Conservation (phyloP, 805 yeast genomes). For the Myxozyma sirexii region DNA sequence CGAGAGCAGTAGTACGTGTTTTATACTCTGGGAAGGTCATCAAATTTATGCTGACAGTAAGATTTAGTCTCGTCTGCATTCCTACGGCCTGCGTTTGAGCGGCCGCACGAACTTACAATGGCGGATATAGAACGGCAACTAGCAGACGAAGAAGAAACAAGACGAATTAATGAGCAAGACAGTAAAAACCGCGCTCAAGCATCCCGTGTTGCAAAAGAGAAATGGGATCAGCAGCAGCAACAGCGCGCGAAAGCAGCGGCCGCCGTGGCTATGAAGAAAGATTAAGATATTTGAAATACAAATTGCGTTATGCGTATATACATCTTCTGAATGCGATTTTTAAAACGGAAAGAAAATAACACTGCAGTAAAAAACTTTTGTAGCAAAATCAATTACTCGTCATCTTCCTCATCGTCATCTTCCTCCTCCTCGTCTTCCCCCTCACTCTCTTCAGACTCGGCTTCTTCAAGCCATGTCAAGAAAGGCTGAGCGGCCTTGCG, state of each 20-base stretch:
- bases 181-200: not conserved
- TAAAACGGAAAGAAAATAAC: not conserved
- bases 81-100: conserved; percentile 3
- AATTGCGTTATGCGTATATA: too few relatives aligned
- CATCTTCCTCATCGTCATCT: conserved; percentile 14
- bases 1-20: conserved; percentile 10
- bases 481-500: conserved; percentile 96
- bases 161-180: not conserved
- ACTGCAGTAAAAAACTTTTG: not conserved
- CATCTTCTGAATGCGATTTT: not conserved
- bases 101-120: not conserved
- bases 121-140: conserved; percentile 7
- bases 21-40: not conserved
- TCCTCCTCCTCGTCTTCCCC: conserved; percentile 38
- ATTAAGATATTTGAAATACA: too few relatives aligned
- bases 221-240: conserved; percentile 2
- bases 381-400: not conserved
- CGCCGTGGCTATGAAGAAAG: not conserved
- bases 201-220: not conserved
- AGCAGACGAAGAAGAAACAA: conserved; percentile 1
- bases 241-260: not conserved
- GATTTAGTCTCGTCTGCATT: not conserved
- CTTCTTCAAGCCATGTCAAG: conserved; percentile 91
- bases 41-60: not conserved
- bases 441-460: conserved; percentile 67